Percentiles rank a stretch among this genome's conserved stretches.
phyloP scores from a whole-genome alignment of 129 eudicot genomes.

The Flaveria linearis region DNA sequence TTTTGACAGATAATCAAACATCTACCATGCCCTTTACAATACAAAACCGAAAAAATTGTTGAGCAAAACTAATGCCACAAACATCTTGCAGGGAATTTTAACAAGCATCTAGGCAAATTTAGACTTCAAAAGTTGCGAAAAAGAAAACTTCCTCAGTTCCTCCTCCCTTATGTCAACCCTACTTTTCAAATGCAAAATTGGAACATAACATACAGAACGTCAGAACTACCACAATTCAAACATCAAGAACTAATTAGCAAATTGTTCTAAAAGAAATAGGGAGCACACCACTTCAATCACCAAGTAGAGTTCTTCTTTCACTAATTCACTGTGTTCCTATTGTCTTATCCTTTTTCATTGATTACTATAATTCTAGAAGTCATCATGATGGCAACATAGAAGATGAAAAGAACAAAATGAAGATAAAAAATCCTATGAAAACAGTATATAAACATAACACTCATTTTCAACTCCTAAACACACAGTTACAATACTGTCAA shows the following conservation, averaged over 20 bases:
- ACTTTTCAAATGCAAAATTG: not conserved
- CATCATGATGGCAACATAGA: not conserved
- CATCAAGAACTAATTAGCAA: too few species aligned
- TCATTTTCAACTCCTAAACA: not conserved
- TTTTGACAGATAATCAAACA: not conserved
- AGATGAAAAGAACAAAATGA: not conserved
- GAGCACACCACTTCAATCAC: not conserved
- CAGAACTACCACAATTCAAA: too few species aligned
- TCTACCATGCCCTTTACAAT: not conserved
- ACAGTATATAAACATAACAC: not conserved
- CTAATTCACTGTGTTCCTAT: not conserved
- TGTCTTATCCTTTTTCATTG: too few species aligned
- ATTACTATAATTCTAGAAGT: too few species aligned
- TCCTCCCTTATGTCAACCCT: not conserved
- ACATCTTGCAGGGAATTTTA: not conserved
- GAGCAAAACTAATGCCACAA: not conserved
- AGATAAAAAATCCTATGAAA: not conserved
- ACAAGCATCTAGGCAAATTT: not conserved
- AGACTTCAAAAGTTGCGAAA: not conserved
- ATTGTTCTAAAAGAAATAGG: too few species aligned
- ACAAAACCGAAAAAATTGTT: not conserved
- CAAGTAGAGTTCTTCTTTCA: not conserved
- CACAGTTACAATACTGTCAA: constrained; percentile 34
- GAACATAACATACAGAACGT: too few species aligned
- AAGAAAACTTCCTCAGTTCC: not conserved